These are phyloP conservation scores for Podila verticillata DNA, from an alignment of 192 early-diverging fungal genomes.

Conservation along the genomic window DNA sequence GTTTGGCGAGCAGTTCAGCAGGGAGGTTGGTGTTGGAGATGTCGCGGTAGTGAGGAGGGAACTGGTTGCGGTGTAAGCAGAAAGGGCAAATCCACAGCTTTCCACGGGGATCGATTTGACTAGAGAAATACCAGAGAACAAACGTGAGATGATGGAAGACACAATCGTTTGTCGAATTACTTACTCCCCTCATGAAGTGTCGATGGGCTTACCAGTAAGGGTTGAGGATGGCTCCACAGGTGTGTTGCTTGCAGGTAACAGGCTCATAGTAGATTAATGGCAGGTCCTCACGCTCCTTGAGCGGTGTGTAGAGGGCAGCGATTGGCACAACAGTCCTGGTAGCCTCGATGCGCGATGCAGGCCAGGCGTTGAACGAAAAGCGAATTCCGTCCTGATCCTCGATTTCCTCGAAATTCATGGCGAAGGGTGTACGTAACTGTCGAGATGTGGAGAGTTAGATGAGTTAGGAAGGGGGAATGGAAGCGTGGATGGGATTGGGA, in stretches of 20 bases:
- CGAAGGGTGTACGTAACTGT: background rate
- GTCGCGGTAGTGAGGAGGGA: slow-evolving; percentile 98
- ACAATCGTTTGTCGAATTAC: no score
- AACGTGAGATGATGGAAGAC: background rate
- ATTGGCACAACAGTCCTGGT: slow-evolving; percentile 95
- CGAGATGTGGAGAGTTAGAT: background rate
- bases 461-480: slow-evolving; percentile 3
- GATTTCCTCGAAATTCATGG: slow-evolving; percentile 86
- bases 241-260: slow-evolving; percentile 90
- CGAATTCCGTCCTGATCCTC: slow-evolving; percentile 97
- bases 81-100: slow-evolving; percentile 99
- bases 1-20: slow-evolving; percentile 89
- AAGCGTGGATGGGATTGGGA: slow-evolving; percentile 4
- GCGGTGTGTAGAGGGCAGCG: slow-evolving; percentile 90
- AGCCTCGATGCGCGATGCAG: slow-evolving; percentile 91
- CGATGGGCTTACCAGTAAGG: slow-evolving; percentile 87
- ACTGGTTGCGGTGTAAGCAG: slow-evolving; percentile 95
- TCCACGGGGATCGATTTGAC: slow-evolving; percentile 95
- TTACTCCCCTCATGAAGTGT: no score
- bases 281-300: slow-evolving; percentile 91
- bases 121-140: slow-evolving; percentile 25
- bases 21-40: slow-evolving; percentile 93
- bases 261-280: slow-evolving; percentile 95
- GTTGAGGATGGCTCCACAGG: slow-evolving; percentile 96
- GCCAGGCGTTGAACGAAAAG: slow-evolving; percentile 98